Evolutionary conservation across 257 asterid genomes (phyloP), one percentile per base, ranked within the genome.

Genomic region (Parsonsia alboflavescens): DNA sequence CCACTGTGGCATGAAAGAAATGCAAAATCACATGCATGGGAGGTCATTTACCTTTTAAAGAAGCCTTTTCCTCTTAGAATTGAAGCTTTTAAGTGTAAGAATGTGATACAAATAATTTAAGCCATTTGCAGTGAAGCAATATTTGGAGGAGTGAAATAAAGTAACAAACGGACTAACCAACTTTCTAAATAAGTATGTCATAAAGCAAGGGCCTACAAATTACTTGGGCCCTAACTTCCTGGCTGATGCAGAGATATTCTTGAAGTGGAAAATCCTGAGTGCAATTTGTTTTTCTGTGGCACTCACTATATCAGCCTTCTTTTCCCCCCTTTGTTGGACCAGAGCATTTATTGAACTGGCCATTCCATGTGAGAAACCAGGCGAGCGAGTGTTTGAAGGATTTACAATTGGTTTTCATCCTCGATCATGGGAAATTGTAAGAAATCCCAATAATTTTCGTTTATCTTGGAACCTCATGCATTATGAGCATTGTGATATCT

Each of bases 391-490:
- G 68, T 89, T 91, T 86, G 91, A 90, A 84, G 98, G 98, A 80
- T 90, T 89, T 82, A 94, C 98, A 39, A 95, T 94, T 81, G 98
- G 98, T 73, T 91, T 90, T 85, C 93, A 91, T 86, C 97, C 97
- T 64, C 87, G 97, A 50, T 81, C 97, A 72, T 91, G 95, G 97
- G 98, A 94, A 86, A 86, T 94, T 76, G 98, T 94, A 86, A 71
- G 85, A 65, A 65, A 65, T 41, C 28, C 50, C 49, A 19, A 9
- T 17, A 62, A 13, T 33, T 70, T 68, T 72, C 59, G 0, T 13
- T 17, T 28, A 21, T 24, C 63, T 28, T 68, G 78, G 12, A 57
- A 79, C 64, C 21, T 68, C 57, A 66, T 80, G 56, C 58, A 68
- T 22, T 76, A 73, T 39, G 13, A 63, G 68, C 70, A 48, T 59